phyloP scores from a whole-genome alignment of 1,284 basidiomycete genomes.

The Ceratobasidium sp. region DNA sequence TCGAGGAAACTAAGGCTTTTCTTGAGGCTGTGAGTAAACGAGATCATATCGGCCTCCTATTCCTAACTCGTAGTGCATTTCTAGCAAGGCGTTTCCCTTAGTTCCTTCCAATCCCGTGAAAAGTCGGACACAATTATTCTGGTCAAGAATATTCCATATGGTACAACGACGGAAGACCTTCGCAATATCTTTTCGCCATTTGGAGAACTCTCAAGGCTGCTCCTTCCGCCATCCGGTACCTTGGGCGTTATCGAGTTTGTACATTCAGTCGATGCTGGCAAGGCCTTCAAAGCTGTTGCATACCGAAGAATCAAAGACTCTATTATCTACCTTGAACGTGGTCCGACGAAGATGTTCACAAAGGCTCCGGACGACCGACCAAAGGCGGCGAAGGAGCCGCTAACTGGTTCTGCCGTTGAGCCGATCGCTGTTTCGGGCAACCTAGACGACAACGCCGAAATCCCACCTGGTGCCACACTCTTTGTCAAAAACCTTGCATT shows the following conservation, averaged over 20 bases:
- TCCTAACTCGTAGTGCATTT: neutral
- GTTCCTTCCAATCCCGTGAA: constrained; percentile 59
- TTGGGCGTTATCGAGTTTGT: constrained; percentile 93
- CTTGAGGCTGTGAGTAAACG: constrained; percentile 70
- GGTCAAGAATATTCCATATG: constrained; percentile 97
- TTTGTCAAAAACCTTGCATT: constrained; percentile 97
- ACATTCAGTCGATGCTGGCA: constrained; percentile 72
- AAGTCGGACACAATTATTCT: constrained; percentile 84
- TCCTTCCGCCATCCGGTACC: constrained; percentile 93
- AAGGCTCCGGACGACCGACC: constrained; percentile 47
- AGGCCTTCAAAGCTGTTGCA: constrained; percentile 83
- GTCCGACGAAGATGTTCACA: constrained; percentile 82
- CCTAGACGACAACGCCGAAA: constrained; percentile 56
- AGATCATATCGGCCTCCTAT: constrained; percentile 7
- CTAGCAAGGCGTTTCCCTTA: constrained; percentile 60
- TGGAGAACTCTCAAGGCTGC: constrained; percentile 77
- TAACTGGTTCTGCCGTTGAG: constrained; percentile 53
- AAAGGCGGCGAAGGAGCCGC: constrained; percentile 12
- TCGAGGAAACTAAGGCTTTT: constrained; percentile 93
- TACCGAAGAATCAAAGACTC: constrained; percentile 91
- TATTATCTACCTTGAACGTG: constrained; percentile 93
- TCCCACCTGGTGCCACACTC: constrained; percentile 79
- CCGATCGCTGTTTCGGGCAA: constrained; percentile 58
- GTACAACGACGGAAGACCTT: constrained; percentile 80
- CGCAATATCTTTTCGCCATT: constrained; percentile 82